Conservation (phyloP, 1,284 basidiomycete genomes). For the Ustilago tritici region DNA sequence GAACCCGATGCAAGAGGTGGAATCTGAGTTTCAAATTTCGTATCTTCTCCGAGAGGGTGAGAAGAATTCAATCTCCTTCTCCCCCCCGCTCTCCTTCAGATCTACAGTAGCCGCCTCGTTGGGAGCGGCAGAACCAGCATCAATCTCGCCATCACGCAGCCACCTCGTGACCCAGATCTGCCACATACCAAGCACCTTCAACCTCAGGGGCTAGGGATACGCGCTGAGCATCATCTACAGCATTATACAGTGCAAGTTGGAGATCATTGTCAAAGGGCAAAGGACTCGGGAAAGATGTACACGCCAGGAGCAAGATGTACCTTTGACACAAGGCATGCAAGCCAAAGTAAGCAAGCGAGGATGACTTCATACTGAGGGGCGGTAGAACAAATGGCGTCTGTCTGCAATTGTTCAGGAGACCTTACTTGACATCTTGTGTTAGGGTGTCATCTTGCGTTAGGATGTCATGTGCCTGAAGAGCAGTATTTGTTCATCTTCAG, state of each 20-base stretch:
- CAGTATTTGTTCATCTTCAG: neutral
- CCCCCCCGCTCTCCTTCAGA: neutral
- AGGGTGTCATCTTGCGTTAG: constrained; percentile 4
- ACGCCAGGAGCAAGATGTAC: constrained; percentile 4
- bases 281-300: neutral
- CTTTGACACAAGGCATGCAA: neutral
- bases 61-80: constrained; percentile 2
- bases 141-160: neutral
- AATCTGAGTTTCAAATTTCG: constrained; percentile 4
- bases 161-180: neutral
- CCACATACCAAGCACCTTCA: neutral
- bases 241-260: neutral
- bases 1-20: neutral
- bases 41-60: constrained; percentile 6
- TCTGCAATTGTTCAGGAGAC: neutral
- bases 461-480: constrained; percentile 1
- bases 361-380: too few relatives aligned
- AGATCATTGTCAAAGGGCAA: neutral
- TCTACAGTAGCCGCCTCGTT: neutral
- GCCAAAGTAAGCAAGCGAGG: neutral
- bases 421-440: constrained; percentile 1
- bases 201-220: neutral
- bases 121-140: neutral
- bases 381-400: neutral
- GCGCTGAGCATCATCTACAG: neutral